Base-by-base conservation (phyloP, 495 filamentous ascomycete species). In the Tetracladium marchalianum region DNA sequence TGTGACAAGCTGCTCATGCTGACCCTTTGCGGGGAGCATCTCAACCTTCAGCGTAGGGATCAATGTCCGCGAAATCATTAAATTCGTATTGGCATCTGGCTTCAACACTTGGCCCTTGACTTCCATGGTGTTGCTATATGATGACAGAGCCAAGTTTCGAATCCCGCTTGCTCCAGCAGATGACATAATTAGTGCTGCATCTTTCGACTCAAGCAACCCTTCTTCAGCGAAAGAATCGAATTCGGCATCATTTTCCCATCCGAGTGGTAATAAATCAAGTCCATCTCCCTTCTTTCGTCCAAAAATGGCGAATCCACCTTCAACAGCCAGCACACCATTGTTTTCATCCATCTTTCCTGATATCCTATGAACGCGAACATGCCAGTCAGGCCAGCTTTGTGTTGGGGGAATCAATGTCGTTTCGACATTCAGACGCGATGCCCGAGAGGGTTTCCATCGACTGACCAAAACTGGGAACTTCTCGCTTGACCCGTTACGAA, bases 71-170 rank as follows among this genome's bases (percentile, higher is more conserved):
- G 68, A 63, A 51, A 70, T 61, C 1, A 78, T 66, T 39, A 79
- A 52, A 49, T 80, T 80, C 31, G 72, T 71, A 45, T 81, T 80
- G 0, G 75, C 68, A 62, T 81, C 77, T 0, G 71, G 67, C 7
- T 74, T 61, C 33, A 78, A 62, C 24, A 71, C 62, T 10, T 53
- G 55, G 1, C 71, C 70, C 10, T 53, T 48, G n/a, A 72, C 57
- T 12, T 60, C 51, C 27, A 50, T 51, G 4, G 19, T 18, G 11
- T 31, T 41, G 16, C 9, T 17, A 13, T 2, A 27, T 27, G 44
- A 39, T 15, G 24, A 9, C 12, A 13, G 1, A 53, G 42, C 17
- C 58, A 51, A 77, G 49, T 46, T 76, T 69, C 12, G 63, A 61
- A 36, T 69, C 0, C 77, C 75, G 4, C 76, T 71, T 36, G 70